Conservation (phyloP, 1,139 yeast genomes). For the Candida dubliniensis region DNA sequence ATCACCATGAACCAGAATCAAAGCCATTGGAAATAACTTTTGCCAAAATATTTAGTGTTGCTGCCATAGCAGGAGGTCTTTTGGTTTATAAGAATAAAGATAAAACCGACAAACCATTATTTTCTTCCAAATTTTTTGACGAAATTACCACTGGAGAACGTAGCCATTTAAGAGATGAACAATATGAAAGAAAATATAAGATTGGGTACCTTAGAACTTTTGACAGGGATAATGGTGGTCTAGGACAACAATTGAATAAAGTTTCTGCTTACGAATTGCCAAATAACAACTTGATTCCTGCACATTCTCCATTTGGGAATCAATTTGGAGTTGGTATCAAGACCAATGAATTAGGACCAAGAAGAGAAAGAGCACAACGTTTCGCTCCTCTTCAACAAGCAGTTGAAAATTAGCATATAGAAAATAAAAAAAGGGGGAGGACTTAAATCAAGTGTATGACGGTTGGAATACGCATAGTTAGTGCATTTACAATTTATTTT, state of each 20-base stretch:
- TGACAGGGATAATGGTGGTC: conserved; percentile 49
- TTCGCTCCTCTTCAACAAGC: conserved; percentile 35
- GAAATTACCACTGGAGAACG: conserved; percentile 38
- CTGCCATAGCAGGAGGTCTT: conserved; percentile 39
- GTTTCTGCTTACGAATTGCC: conserved; percentile 28
- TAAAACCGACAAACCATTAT: conserved; percentile 37
- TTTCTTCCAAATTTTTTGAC: conserved; percentile 39
- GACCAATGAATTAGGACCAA: conserved; percentile 46
- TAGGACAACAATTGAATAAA: conserved; percentile 46
- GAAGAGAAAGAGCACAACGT: conserved; percentile 43
- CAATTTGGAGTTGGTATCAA: conserved; percentile 51
- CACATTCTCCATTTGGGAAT: conserved; percentile 44
- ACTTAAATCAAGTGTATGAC: no score
- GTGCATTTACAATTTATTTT: not conserved
- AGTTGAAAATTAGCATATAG: not conserved
- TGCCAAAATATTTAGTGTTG: conserved; percentile 17
- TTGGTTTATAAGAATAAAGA: conserved; percentile 42
- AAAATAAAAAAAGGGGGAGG: not conserved
- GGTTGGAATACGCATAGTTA: no score
- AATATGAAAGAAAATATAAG: conserved; percentile 40
- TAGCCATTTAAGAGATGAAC: conserved; percentile 37
- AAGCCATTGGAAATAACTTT: conserved; percentile 27
- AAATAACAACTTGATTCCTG: conserved; percentile 39
- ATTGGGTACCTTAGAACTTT: conserved; percentile 43
- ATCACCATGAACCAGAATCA: conserved; percentile 27